A percentile compares a stretch with the other conserved stretches of the same genome.
phyloP scores from a whole-genome alignment of 2,329 filamentous ascomycete genomes.

The Scytalidium sp. region DNA sequence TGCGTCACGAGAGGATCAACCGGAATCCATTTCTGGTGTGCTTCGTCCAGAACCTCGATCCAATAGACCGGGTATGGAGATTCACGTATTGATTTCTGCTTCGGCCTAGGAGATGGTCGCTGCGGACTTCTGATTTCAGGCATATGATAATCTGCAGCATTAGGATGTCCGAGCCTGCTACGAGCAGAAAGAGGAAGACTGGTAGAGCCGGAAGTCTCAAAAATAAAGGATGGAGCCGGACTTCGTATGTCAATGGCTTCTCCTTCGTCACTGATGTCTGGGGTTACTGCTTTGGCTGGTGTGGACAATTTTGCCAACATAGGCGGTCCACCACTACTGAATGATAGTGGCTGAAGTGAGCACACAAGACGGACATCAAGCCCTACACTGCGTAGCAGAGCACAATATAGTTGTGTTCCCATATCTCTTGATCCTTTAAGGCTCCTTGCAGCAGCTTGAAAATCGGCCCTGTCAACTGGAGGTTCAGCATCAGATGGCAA shows the following conservation, averaged over 20 bases:
- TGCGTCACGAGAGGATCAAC: conserved; percentile 82
- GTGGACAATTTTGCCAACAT: conserved; percentile 24
- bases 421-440: conserved; percentile 83
- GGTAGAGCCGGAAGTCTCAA: conserved; percentile 5
- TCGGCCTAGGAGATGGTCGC: conserved; percentile 30
- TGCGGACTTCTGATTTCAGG: conserved; percentile 38
- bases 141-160: conserved; percentile 49
- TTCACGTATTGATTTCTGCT: conserved; percentile 53
- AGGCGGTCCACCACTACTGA: conserved; percentile 38
- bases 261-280: conserved; percentile 29
- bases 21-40: conserved; percentile 87
- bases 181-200: conserved; percentile 17
- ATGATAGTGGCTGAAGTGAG: conserved; percentile 74
- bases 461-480: conserved; percentile 68
- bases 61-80: conserved; percentile 84
- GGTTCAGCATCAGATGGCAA: conserved; percentile 49
- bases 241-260: conserved; percentile 10
- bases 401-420: conserved; percentile 87
- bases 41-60: conserved; percentile 86
- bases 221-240: conserved; percentile 9
- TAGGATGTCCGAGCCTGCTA: conserved; percentile 28
- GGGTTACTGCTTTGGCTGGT: conserved; percentile 19
- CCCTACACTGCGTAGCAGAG: conserved; percentile 77
- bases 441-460: conserved; percentile 61
- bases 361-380: conserved; percentile 82